phyloP scores from a whole-genome alignment of 331 rosid species.

The Rosa hybrid region DNA sequence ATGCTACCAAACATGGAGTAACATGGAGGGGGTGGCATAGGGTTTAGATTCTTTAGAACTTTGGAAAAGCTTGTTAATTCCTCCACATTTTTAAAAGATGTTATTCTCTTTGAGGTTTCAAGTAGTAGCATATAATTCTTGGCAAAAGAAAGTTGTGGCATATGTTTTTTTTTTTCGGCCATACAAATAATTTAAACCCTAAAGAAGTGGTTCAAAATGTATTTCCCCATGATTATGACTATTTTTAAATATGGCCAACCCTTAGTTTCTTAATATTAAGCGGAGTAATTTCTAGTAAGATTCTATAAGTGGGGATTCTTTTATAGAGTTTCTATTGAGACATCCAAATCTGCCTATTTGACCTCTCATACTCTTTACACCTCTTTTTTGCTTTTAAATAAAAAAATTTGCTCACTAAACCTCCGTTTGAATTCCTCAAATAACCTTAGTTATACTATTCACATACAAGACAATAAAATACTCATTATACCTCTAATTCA shows the following conservation, averaged over 20 bases:
- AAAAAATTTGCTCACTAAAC: too few species aligned
- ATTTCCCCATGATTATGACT: not conserved
- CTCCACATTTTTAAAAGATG: not conserved
- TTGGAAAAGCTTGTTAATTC: not conserved
- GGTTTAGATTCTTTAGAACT: conserved; percentile 11
- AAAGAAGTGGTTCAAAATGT: not conserved
- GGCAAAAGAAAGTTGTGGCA: not conserved
- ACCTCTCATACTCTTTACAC: too few species aligned
- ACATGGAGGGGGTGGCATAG: conserved; percentile 21
- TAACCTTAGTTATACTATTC: too few species aligned
- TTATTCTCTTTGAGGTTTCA: conserved; percentile 17
- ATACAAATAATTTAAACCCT: not conserved
- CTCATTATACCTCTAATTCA: too few species aligned
- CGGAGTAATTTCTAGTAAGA: not conserved
- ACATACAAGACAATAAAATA: too few species aligned
- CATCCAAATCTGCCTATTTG: too few species aligned
- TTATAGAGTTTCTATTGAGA: too few species aligned
- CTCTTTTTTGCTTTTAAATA: too few species aligned
- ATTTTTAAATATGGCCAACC: not conserved
- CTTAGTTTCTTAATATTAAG: not conserved
- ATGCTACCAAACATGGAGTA: conserved; percentile 26
- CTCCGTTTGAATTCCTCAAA: too few species aligned
- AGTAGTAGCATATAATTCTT: conserved; percentile 4
- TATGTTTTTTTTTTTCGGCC: not conserved
- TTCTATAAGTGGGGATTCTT: not conserved